Evolutionary conservation across 2,329 filamentous ascomycete genomes (phyloP), one percentile per base, ranked within the genome.

Genomic region (Akanthomyces lecanii): DNA sequence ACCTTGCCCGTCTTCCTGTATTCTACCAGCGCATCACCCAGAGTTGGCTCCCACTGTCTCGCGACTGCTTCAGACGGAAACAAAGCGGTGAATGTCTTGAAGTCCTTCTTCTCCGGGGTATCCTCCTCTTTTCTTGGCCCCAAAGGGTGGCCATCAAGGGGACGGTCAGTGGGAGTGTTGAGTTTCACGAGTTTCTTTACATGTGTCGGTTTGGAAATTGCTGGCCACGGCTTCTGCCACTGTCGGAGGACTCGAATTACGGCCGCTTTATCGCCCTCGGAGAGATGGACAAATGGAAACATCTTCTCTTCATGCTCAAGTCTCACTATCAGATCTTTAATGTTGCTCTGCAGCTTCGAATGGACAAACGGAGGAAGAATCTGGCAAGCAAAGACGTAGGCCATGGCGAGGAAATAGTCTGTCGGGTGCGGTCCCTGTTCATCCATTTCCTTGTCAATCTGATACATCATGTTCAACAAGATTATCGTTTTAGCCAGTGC

Each of bases 401-500:
- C 58, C 64, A 69, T 67, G 50, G 64, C 63, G 1, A 60, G 57
- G 1, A 66, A 62, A 8, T 51, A 36, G 28, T 70, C 12, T 47
- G 48, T 14, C 38, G 33, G 6, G 63, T 63, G n/a, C 52, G 44
- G 21, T 18, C 6, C 28, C 42, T 61, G 21, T 59, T 51, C 3
- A 52, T 30, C 30, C 23, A 64, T 65, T 2, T 23, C 25, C 1
- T 52, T 16, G 21, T 65, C 44, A 63, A 69, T 64, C 16, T 66
- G 59, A 21, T 38, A 18, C n/a, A 54, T 52, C 16, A 54, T 21
- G 21, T 54, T 36, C 25, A 70, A 65, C 14, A 71, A 59, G 40
- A 69, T 59, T 12, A 71, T 62, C 6, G 64, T 61, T n/a, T 65
- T 69, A 3, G 69, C 68, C 14, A 71, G 47, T 3, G 67, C 65